These are phyloP conservation scores for Penicillium bialowiezense DNA, from an alignment of 495 filamentous ascomycete genomes.

Conservation along the genomic window DNA sequence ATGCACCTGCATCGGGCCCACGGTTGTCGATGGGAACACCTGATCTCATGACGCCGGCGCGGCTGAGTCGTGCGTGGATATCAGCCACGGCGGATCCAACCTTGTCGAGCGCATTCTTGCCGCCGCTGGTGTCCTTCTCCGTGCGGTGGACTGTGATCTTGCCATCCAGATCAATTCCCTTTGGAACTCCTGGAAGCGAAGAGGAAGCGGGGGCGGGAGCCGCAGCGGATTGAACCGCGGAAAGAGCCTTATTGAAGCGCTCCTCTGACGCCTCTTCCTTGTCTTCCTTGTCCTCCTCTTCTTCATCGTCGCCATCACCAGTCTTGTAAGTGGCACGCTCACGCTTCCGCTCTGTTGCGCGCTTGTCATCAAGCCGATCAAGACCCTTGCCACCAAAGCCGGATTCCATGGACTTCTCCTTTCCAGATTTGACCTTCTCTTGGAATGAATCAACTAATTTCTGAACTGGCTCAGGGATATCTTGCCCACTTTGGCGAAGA, in stretches of 20 bases:
- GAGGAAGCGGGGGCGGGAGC: conserved; percentile 41
- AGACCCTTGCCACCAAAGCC: conserved; percentile 96
- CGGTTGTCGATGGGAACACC: conserved; percentile 98
- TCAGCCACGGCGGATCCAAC: conserved; percentile 80
- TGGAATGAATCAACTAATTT: conserved; percentile 65
- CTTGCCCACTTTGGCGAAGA: conserved; percentile 83
- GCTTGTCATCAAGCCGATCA: conserved; percentile 85
- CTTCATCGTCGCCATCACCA: conserved; percentile 83
- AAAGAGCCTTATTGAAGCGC: conserved; percentile 64
- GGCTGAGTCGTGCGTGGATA: conserved; percentile 83
- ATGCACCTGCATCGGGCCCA: conserved; percentile 93
- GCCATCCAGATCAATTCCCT: conserved; percentile 65
- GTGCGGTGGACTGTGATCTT: conserved; percentile 80
- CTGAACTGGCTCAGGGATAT: conserved; percentile 68
- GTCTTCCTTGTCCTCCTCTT: conserved; percentile 80
- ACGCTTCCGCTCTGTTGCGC: conserved; percentile 76
- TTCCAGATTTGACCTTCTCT: conserved; percentile 88
- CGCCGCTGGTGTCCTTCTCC: conserved; percentile 49
- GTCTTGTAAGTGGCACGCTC: conserved; percentile 88
- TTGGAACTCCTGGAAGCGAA: conserved; percentile 50
- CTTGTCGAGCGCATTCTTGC: conserved; percentile 75
- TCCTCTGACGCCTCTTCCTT: conserved; percentile 63
- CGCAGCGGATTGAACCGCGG: conserved; percentile 57
- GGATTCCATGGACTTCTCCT: conserved; percentile 75
- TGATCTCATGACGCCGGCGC: conserved; percentile 78